phyloP scores from a whole-genome alignment of 306 rosid genomes.

The Sindora glabra region DNA sequence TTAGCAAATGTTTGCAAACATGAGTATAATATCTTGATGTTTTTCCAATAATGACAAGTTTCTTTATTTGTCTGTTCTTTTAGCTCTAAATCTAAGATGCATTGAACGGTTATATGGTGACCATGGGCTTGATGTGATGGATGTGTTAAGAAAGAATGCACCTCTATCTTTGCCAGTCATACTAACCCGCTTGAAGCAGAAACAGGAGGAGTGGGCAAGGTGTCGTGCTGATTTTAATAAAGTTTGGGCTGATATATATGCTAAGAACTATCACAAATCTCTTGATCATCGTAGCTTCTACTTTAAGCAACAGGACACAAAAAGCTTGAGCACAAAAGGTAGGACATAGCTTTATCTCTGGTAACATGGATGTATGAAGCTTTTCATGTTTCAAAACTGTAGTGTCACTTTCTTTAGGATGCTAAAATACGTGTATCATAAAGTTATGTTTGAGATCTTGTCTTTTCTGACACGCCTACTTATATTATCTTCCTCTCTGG shows the following conservation, averaged over 20 bases:
- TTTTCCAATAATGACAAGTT: conserved; percentile 20
- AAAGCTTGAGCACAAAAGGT: conserved; percentile 96
- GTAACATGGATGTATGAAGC: neutral
- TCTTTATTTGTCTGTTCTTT: conserved; percentile 11
- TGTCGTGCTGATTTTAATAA: conserved; percentile 91
- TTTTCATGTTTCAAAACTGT: conserved; percentile 4
- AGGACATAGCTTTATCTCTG: conserved; percentile 3
- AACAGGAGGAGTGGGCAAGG: conserved; percentile 96
- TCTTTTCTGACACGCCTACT: neutral
- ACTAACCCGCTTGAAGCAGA: conserved; percentile 89
- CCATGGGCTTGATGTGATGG: conserved; percentile 97
- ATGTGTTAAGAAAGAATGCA: conserved; percentile 80
- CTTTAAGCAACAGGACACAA: conserved; percentile 96
- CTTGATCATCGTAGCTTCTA: conserved; percentile 99
- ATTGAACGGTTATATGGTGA: conserved; percentile 95
- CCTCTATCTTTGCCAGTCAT: conserved; percentile 90
- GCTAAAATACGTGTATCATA: no score
- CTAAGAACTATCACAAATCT: conserved; percentile 94
- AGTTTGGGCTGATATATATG: conserved; percentile 98
- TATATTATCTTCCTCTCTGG: neutral
- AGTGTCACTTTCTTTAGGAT: neutral
- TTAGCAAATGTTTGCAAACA: no score
- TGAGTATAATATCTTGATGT: conserved; percentile 6
- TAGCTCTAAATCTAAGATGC: conserved; percentile 89
- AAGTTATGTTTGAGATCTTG: neutral